Conservation (phyloP, 352 stramenopile genomes). For the Globisporangium paroecandrum region DNA sequence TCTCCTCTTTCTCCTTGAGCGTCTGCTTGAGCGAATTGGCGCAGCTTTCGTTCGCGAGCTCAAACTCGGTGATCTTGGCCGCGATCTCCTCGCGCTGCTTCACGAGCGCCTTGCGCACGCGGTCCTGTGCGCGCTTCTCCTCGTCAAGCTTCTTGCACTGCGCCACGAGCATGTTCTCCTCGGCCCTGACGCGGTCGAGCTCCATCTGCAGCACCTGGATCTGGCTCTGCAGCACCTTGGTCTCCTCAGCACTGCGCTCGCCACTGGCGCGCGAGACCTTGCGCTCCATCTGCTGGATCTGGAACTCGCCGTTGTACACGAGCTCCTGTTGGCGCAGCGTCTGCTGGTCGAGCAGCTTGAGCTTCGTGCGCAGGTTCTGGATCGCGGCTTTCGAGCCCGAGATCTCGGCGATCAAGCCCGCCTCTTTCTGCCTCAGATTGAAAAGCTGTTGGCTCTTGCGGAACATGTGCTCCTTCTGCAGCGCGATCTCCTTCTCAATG, state of each 20-base stretch:
- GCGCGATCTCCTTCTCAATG: constrained; percentile 74
- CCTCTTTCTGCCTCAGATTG: constrained; percentile 83
- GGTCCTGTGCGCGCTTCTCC: constrained; percentile 79
- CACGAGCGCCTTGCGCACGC: constrained; percentile 70
- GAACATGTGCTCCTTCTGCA: constrained; percentile 93
- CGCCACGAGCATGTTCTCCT: constrained; percentile 84
- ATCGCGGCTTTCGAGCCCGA: constrained; percentile 82
- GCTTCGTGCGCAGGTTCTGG: constrained; percentile 89
- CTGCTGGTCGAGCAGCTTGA: constrained; percentile 90
- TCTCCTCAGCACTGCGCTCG: constrained; percentile 93
- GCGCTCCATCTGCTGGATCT: constrained; percentile 96
- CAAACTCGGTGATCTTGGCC: constrained; percentile 82
- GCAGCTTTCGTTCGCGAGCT: constrained; percentile 90
- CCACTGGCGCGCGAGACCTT: constrained; percentile 92
- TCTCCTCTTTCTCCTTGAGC: constrained; percentile 88
- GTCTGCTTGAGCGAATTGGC: constrained; percentile 79
- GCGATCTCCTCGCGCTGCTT: constrained; percentile 80
- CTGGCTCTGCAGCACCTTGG: constrained; percentile 86
- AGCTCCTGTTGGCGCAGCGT: constrained; percentile 91
- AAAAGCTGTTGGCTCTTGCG: constrained; percentile 89
- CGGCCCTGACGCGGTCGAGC: constrained; percentile 82
- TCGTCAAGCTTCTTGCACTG: constrained; percentile 93
- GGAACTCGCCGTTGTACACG: constrained; percentile 95
- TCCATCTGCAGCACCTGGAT: constrained; percentile 90
- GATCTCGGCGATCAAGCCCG: constrained; percentile 89